phyloP scores from a whole-genome alignment of 148 eudicot species.

The Selenicereus undatus region DNA sequence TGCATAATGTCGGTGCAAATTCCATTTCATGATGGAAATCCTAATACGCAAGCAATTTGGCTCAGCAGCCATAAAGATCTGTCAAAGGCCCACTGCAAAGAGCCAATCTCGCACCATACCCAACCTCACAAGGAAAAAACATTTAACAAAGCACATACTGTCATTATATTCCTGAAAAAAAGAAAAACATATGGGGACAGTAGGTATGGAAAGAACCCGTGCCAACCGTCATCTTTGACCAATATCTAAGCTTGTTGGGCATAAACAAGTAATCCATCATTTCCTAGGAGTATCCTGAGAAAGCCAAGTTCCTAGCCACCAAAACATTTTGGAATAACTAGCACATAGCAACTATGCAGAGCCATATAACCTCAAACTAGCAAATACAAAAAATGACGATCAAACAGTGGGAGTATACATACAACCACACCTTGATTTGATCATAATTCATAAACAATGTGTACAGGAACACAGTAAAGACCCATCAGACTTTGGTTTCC shows the following conservation, averaged over 20 bases:
- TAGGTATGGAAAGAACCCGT: constrained; percentile 12
- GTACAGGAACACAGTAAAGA: background rate
- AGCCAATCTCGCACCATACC: background rate
- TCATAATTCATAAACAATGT: background rate
- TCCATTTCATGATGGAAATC: background rate
- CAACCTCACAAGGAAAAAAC: background rate
- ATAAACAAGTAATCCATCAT: background rate
- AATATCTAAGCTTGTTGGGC: background rate
- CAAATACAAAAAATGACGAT: background rate
- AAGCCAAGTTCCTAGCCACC: background rate
- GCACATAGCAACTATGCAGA: background rate
- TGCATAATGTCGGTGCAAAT: background rate
- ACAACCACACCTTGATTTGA: background rate
- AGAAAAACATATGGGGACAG: constrained; percentile 1
- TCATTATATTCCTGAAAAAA: background rate
- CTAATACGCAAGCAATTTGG: background rate
- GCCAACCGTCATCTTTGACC: constrained; percentile 26
- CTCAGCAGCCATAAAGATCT: background rate
- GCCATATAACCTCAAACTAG: background rate
- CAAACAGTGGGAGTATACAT: background rate
- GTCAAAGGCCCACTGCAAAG: constrained; percentile 1
- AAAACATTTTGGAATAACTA: background rate
- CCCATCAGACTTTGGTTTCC: background rate
- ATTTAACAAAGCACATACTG: background rate
- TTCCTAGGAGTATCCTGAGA: background rate